These are phyloP conservation scores for Pyricularia sp. DNA, from an alignment of 2,329 filamentous ascomycete species.

Conservation along the genomic window DNA sequence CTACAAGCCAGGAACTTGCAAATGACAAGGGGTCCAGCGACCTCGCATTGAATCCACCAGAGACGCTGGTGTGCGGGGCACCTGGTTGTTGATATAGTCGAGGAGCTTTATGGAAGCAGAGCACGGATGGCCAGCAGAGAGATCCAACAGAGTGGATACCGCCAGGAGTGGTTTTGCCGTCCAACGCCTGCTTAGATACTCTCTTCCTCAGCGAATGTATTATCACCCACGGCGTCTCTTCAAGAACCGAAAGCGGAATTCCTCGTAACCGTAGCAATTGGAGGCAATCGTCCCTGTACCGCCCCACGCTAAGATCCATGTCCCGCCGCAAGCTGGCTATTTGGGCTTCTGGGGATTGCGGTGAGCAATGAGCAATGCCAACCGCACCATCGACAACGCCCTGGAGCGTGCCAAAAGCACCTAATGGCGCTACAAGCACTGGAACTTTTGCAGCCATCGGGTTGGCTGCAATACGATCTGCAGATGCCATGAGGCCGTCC, in stretches of 20 bases:
- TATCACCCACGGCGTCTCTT: slow-evolving; percentile 39
- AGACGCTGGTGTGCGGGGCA: background rate
- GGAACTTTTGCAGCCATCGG: slow-evolving; percentile 30
- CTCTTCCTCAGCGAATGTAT: slow-evolving; percentile 17
- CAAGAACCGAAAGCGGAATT: slow-evolving; percentile 31
- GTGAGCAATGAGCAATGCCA: slow-evolving; percentile 23
- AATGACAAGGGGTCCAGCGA: slow-evolving; percentile 37
- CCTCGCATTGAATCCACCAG: slow-evolving; percentile 19
- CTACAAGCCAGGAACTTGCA: slow-evolving; percentile 39
- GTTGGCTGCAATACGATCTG: slow-evolving; percentile 30
- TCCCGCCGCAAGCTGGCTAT: slow-evolving; percentile 30
- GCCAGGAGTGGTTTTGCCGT: background rate
- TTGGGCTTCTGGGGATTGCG: slow-evolving; percentile 45
- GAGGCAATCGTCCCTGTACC: slow-evolving; percentile 41
- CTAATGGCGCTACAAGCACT: slow-evolving; percentile 46
- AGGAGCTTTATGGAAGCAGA: slow-evolving; percentile 21
- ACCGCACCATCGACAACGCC: slow-evolving; percentile 23
- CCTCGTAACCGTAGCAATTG: slow-evolving; percentile 41
- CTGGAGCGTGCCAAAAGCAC: slow-evolving; percentile 34
- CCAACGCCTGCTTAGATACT: background rate
- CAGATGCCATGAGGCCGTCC: slow-evolving; percentile 35
- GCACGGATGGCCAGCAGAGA: slow-evolving; percentile 8
- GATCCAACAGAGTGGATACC: slow-evolving; percentile 22
- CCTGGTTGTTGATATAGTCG: slow-evolving; percentile 15
- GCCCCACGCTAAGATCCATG: slow-evolving; percentile 28